Conservation (phyloP, 23 red algal genomes). For the Pyropia yezoensis region DNA sequence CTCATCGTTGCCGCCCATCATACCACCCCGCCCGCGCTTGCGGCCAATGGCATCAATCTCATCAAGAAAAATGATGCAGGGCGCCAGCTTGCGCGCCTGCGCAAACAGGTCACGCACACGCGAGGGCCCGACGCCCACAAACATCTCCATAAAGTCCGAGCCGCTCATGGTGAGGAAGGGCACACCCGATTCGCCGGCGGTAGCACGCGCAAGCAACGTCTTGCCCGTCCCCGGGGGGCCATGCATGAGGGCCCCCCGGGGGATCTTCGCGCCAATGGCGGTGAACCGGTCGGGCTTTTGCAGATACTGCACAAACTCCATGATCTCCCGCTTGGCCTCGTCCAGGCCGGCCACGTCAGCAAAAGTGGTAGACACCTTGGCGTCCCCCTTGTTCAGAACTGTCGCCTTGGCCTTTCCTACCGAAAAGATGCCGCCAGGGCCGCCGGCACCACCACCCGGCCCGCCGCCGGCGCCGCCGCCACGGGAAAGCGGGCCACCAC, state of each 20-base stretch:
- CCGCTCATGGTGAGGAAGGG: conserved; percentile 97
- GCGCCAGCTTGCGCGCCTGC: conserved; percentile 86
- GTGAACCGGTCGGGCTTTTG: conserved; percentile 95
- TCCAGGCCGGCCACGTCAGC: conserved; percentile 88
- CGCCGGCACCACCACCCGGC: conserved; percentile 26
- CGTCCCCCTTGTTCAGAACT: conserved; percentile 74
- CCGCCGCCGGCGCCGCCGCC: conserved; percentile 21
- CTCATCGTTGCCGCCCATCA: conserved; percentile 97
- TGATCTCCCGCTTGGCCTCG: conserved; percentile 95
- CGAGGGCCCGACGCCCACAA: conserved; percentile 97
- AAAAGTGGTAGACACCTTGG: conserved; percentile 77
- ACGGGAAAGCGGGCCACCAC: conserved; percentile 38
- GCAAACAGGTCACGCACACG: conserved; percentile 95
- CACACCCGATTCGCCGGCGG: conserved; percentile 93
- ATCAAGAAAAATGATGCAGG: conserved; percentile 97
- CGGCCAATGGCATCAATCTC: conserved; percentile 99
- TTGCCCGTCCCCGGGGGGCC: conserved; percentile 98
- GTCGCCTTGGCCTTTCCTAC: conserved; percentile 88
- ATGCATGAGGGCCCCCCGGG: conserved; percentile 87
- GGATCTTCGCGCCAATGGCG: conserved; percentile 90
- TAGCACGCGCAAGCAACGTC: conserved; percentile 93
- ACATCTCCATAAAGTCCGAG: conserved; percentile 99
- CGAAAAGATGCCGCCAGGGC: conserved; percentile 72
- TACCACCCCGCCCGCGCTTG: conserved; percentile 75
- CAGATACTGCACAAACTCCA: conserved; percentile 99